Evolutionary conservation across 352 stramenopile genomes (phyloP).

Genomic region (Ophiocytium majus): DNA sequence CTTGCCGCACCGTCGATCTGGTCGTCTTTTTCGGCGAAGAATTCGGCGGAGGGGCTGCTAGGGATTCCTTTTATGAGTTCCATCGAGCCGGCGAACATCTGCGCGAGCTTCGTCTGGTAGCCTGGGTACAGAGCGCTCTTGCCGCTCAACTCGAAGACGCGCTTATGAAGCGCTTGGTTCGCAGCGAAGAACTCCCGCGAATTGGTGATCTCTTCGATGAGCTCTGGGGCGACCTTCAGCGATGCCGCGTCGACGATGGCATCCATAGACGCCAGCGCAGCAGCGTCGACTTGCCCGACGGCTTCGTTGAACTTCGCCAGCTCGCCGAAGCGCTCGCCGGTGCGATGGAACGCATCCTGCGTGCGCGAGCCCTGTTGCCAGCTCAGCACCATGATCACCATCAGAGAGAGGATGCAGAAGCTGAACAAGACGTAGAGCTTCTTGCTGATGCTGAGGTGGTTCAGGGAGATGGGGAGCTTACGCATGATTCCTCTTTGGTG

Average conservation of each 20-base stretch:
- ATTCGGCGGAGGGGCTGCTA: not conserved
- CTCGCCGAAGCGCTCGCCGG: too few relatives aligned
- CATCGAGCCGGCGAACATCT: not conserved
- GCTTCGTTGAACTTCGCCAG: not conserved
- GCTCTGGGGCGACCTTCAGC: not conserved
- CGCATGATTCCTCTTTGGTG: too few relatives aligned
- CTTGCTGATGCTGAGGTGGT: too few relatives aligned
- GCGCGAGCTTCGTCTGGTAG: not conserved
- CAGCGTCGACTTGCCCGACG: not conserved
- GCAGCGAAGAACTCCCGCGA: not conserved
- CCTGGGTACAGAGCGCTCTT: not conserved
- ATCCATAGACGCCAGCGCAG: not conserved
- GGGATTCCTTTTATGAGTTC: not conserved
- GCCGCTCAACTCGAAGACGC: not conserved
- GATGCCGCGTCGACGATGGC: not conserved
- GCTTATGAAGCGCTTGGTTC: not conserved
- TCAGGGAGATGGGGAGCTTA: too few relatives aligned
- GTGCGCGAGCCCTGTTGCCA: too few relatives aligned
- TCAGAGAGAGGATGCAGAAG: too few relatives aligned
- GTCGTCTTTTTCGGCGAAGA: not conserved
- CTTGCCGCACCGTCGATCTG: not conserved
- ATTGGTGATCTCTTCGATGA: not conserved
- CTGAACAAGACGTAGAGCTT: too few relatives aligned
- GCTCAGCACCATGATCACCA: too few relatives aligned
- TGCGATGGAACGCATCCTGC: too few relatives aligned